Base-by-base conservation (phyloP, 441 rosid genomes). In the Mallotus repandus region DNA sequence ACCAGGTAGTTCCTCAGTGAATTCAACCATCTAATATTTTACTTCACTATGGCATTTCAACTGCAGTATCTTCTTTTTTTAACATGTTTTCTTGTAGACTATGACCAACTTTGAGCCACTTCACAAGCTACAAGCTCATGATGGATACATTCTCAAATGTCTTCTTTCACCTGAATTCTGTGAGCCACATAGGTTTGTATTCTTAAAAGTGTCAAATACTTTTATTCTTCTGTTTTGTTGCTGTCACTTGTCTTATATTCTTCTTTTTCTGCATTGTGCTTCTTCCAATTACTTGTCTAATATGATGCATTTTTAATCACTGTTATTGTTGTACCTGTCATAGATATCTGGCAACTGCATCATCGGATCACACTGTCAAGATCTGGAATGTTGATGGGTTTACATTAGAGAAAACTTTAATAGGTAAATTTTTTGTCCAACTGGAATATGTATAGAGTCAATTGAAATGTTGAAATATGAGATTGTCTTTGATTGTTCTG, bases 301-400 rank as follows among this genome's bases (percentile, higher is more conserved):
- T 53, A 32, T 35, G 57, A 59, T 78, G 45, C 49, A 29, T 58
- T 32, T 43, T 52, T 76, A 67, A 41, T 41, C 53, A 14, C 60
- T 59, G 25, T 67, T 13, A 54, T 35, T 67, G 21, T 66, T 68
- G 66, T 57, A 21, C 72, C 68, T 68, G 62, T 50, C 82, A 38
- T 38, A 95, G 99, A 77, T 93, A 95, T 83, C 82, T 95, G 83
- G 98, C 98, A 18, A 95, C 99, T 49, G 90, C 99, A 82, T 95
- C 98, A 55, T 84, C 99, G 52, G 99, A 95, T 63, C 87, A 84
- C 73, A 95, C 94, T n/a, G 97, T 95, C 74, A 95, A 95, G 85
- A 93, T 95, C 78, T 95, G 99, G 99, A 95, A 93, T 66, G 97
- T 91, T n/a, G 99, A 93, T 84, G 97, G 98, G 66, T 93, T 95